phyloP scores from a whole-genome alignment of 495 filamentous ascomycete species.

The Podospora fimiseda region DNA sequence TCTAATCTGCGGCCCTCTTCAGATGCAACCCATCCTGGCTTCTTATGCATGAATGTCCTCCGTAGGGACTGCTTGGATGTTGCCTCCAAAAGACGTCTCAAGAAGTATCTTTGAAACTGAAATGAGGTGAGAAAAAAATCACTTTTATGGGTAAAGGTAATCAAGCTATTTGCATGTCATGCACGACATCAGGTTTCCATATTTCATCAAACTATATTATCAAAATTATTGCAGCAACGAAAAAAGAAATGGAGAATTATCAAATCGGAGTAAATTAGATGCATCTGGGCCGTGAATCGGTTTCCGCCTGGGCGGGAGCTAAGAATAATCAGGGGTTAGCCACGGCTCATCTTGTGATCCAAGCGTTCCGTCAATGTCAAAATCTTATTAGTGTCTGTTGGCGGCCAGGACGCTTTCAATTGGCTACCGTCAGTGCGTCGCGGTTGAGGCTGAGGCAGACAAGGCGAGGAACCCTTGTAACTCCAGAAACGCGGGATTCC shows the following conservation, averaged over 20 bases:
- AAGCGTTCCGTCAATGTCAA: not conserved
- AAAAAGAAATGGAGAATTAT: not conserved
- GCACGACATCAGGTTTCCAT: too few species aligned
- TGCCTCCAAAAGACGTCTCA: too few species aligned
- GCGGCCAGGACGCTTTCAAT: not conserved
- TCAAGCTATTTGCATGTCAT: too few species aligned
- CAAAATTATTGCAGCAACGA: too few species aligned
- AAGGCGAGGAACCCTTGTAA: not conserved
- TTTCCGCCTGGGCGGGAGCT: not conserved
- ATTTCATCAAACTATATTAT: too few species aligned
- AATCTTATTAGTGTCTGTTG: not conserved
- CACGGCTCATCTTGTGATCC: not conserved
- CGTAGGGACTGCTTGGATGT: too few species aligned
- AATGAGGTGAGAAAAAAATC: too few species aligned
- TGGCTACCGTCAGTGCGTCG: not conserved
- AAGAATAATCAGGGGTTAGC: not conserved
- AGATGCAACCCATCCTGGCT: not conserved
- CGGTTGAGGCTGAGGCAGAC: not conserved
- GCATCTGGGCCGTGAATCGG: not conserved
- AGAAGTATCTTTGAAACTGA: too few species aligned
- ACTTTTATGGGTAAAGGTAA: too few species aligned
- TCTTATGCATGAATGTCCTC: too few species aligned
- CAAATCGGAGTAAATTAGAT: not conserved
- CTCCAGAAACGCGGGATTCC: not conserved
- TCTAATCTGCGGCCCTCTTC: not conserved